phyloP scores from a whole-genome alignment of 129 eudicot species.

The Cynara cardunculus region DNA sequence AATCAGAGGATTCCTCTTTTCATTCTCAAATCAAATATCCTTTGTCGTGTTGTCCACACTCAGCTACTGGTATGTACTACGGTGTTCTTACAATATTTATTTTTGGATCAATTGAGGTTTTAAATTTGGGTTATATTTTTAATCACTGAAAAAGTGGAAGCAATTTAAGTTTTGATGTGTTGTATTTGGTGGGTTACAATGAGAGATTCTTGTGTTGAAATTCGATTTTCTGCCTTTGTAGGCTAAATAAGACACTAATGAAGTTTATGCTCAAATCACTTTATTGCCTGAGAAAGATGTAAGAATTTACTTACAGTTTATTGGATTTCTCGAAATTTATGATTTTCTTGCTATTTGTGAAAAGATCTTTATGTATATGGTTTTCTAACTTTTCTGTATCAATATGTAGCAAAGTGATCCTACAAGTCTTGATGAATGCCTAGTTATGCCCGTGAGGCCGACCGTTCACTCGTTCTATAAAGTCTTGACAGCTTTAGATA shows the following conservation, averaged over 20 bases:
- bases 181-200: constrained; percentile 13
- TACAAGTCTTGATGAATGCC: constrained; percentile 45
- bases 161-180: neutral
- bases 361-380: neutral
- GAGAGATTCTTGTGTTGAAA: neutral
- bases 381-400: neutral
- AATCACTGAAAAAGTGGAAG: constrained; percentile 21
- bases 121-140: neutral
- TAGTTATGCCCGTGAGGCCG: constrained; percentile 55
- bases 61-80: constrained; percentile 48
- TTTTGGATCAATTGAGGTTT: constrained; percentile 12
- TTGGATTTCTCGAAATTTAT: neutral
- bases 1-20: constrained; percentile 60
- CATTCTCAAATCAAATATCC: constrained; percentile 71
- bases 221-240: constrained; percentile 26
- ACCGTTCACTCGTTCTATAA: constrained; percentile 79
- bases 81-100: neutral
- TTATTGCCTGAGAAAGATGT: constrained; percentile 74
- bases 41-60: constrained; percentile 67
- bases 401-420: constrained; percentile 71
- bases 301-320: constrained; percentile 19
- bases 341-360: neutral
- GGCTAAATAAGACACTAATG: constrained; percentile 95
- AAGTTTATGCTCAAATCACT: constrained; percentile 91
- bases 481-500: constrained; percentile 89